Base-by-base conservation (phyloP, 1,139 yeast species). In the Insectozyma bohioensis region DNA sequence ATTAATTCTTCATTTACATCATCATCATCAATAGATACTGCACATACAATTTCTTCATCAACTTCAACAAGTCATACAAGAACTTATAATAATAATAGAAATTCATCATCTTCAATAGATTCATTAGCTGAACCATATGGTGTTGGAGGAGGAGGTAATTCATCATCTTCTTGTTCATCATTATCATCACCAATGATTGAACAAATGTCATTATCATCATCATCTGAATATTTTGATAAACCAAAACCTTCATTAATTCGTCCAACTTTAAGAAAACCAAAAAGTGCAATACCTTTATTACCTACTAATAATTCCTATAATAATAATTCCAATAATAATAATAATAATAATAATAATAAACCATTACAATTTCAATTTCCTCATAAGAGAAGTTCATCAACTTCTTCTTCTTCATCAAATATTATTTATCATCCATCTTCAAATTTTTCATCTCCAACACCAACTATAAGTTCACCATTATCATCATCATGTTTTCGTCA, bases 1-100 rank as follows among this genome's bases (percentile, higher is more conserved):
- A 32, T 36, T 6, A 33, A 32, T 22, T 39, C 41, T 11, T 34
- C 47, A 4, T 19, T 47, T 25, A 50, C 58, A 12, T 30, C 45
- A 3, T 16, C 48, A 23, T 52, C 58, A 33, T 58, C 63, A 24
- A 32, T 54, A n/a, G 49, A 47, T 33, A 54, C 63, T 7, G 62
- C 53, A 7, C 42, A 27, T 14, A 26, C 27, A 9, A 27, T 11
- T 18, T 23, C 30, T 6, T 12, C 19, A 28, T 20, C 35, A 31
- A 20, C 19, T 31, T 28, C 20, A 34, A 22, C 22, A 12, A 5
- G 28, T 18, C 13, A 20, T 18, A 25, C 20, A 15, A 6, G 26
- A 16, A 25, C n/a, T n/a, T n/a, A n/a, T n/a, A n/a, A n/a, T 16
- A 10, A 8, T 4, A 27, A 27, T 20, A 11, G 30, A 12, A 12